Conservation (phyloP, 2,329 filamentous ascomycete species). For the Cercospora sp. region DNA sequence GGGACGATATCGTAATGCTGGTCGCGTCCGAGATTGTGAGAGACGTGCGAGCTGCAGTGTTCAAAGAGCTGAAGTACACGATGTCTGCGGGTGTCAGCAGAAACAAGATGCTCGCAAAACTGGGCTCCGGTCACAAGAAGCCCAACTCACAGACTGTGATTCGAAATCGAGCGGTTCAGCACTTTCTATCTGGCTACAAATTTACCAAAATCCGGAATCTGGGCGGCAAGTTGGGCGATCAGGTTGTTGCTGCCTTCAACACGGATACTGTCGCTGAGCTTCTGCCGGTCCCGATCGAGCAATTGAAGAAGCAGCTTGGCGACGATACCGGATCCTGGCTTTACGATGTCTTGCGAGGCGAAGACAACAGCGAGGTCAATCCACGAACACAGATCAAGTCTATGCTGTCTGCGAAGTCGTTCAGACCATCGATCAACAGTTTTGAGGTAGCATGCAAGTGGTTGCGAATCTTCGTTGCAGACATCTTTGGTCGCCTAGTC, state of each 20-base stretch:
- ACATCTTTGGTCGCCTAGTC: slow-evolving; percentile 85
- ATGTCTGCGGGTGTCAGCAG: slow-evolving; percentile 85
- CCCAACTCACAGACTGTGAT: slow-evolving; percentile 95
- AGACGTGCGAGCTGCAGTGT: slow-evolving; percentile 68
- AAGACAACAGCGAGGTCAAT: slow-evolving; percentile 86
- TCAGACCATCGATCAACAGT: slow-evolving; percentile 77
- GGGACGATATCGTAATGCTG: slow-evolving; percentile 88
- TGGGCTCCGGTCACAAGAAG: slow-evolving; percentile 89
- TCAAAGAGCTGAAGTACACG: slow-evolving; percentile 75
- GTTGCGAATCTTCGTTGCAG: slow-evolving; percentile 87
- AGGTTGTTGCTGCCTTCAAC: slow-evolving; percentile 75
- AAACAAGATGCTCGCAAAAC: slow-evolving; percentile 94
- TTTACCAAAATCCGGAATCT: slow-evolving; percentile 93
- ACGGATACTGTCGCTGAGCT: slow-evolving; percentile 79
- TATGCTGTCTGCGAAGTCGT: slow-evolving; percentile 96
- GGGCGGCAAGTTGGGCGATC: slow-evolving; percentile 91
- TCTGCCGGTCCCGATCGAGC: slow-evolving; percentile 69
- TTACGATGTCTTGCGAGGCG: slow-evolving; percentile 78
- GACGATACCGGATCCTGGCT: slow-evolving; percentile 86
- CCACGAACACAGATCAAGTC: slow-evolving; percentile 91
- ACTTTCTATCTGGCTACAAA: slow-evolving; percentile 82
- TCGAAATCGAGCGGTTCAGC: slow-evolving; percentile 74
- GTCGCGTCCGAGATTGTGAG: slow-evolving; percentile 88
- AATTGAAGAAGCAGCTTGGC: slow-evolving; percentile 74
- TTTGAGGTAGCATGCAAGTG: slow-evolving; percentile 78